A percentile compares a stretch with the other conserved stretches of the same genome.
Evolutionary conservation across 2,329 filamentous ascomycete genomes (phyloP).

Genomic region (Penicillium sp.): DNA sequence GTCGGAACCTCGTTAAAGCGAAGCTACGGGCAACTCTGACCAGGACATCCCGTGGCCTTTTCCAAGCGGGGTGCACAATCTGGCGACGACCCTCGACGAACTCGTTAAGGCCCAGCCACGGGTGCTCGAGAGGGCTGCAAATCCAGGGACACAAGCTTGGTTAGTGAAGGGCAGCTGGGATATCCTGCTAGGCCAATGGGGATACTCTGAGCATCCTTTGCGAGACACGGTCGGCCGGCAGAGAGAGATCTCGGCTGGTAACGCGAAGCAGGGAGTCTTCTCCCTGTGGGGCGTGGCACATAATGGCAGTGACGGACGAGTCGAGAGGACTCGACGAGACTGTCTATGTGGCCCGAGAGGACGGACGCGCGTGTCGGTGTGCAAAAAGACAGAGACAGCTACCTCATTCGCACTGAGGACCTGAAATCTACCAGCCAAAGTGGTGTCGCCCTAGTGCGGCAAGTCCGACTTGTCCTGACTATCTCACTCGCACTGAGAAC

Average conservation of each 20-base stretch:
- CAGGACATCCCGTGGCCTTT: slow-evolving; percentile 2
- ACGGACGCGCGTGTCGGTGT: slow-evolving; percentile 4
- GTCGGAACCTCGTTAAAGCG: slow-evolving; percentile 1
- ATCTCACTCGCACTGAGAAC: too few relatives aligned
- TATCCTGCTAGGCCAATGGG: slow-evolving; percentile 4
- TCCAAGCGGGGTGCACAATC: slow-evolving; percentile 1
- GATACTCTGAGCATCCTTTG: not conserved
- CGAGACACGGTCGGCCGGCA: too few relatives aligned
- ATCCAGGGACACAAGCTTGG: slow-evolving; percentile 2
- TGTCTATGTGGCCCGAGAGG: slow-evolving; percentile 6
- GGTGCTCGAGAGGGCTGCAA: slow-evolving; percentile 8
- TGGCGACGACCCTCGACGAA: slow-evolving; percentile 11
- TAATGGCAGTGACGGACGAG: not conserved
- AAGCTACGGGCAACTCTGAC: slow-evolving; percentile 15
- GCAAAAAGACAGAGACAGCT: slow-evolving; percentile 3
- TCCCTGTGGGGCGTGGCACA: too few relatives aligned
- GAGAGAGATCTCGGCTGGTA: too few relatives aligned
- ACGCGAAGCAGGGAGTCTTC: too few relatives aligned
- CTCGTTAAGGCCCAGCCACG: slow-evolving; percentile 5
- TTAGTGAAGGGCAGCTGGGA: slow-evolving; percentile 3
- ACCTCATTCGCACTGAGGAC: too few relatives aligned
- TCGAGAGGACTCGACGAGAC: slow-evolving; percentile 2
- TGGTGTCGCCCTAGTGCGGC: too few relatives aligned
- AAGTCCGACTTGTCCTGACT: too few relatives aligned
- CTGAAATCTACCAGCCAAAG: too few relatives aligned